Evolutionary conservation across 495 filamentous ascomycete genomes (phyloP).

Genomic region (Aspergillus sclerotioniger): DNA sequence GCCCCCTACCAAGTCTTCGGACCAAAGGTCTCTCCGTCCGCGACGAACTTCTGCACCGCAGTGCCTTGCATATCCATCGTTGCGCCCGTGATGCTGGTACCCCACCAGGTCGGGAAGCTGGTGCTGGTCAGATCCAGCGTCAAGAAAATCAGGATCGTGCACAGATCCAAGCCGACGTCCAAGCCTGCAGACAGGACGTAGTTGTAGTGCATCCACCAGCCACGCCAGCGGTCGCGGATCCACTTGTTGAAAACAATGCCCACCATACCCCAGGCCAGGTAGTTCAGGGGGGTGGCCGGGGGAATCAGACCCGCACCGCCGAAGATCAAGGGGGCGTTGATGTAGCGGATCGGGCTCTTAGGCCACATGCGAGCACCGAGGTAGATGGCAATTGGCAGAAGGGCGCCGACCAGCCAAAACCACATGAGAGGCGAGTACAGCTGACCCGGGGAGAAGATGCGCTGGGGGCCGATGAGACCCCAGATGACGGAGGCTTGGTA

Average conservation of each 20-base stretch:
- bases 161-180: constrained; percentile 64
- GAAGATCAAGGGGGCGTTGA: constrained; percentile 51
- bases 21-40: constrained; percentile 57
- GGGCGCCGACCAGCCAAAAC: constrained; percentile 51
- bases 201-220: constrained; percentile 80
- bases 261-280: constrained; percentile 63
- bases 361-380: constrained; percentile 45
- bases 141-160: constrained; percentile 70
- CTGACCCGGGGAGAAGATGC: constrained; percentile 51
- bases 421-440: constrained; percentile 46
- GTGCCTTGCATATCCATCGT: constrained; percentile 44
- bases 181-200: constrained; percentile 72
- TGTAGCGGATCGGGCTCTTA: constrained; percentile 35
- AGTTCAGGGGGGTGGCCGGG: constrained; percentile 54
- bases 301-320: constrained; percentile 45
- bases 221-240: constrained; percentile 58
- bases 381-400: constrained; percentile 48
- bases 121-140: constrained; percentile 55
- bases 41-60: constrained; percentile 33
- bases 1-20: constrained; percentile 45
- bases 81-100: constrained; percentile 48
- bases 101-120: constrained; percentile 63
- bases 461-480: constrained; percentile 51
- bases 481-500: constrained; percentile 58
- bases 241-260: constrained; percentile 66